Conservation (phyloP, 805 yeast species). For the Myxozyma neotropica region DNA sequence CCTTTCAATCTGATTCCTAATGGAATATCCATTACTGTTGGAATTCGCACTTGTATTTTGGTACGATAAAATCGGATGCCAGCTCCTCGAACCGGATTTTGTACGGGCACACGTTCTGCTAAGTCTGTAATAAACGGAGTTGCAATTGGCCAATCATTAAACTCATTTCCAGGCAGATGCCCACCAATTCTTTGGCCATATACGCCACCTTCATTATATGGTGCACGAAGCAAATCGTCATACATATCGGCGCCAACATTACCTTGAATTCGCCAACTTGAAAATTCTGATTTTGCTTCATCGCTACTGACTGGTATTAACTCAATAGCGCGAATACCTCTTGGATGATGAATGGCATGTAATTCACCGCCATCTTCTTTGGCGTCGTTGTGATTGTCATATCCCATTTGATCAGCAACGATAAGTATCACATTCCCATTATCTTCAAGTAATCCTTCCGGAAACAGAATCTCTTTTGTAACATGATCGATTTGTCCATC, state of each 20-base stretch:
- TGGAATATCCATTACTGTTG: constrained; percentile 21
- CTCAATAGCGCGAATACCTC: constrained; percentile 19
- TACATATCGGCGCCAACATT: constrained; percentile 23
- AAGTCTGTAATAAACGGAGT: constrained; percentile 4
- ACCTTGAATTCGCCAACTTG: constrained; percentile 25
- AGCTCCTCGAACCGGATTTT: constrained; percentile 5
- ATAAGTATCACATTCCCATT: constrained; percentile 17
- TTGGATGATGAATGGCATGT: constrained; percentile 19
- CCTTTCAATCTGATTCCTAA: constrained; percentile 18
- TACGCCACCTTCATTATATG: constrained; percentile 25
- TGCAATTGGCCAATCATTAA: constrained; percentile 5
- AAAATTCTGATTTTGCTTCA: constrained; percentile 9
- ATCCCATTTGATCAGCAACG: constrained; percentile 26
- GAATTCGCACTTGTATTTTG: constrained; percentile 9
- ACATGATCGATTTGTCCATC: constrained; percentile 1
- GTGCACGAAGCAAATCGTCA: constrained; percentile 29
- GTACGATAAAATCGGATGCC: constrained; percentile 21
- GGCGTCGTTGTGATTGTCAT: constrained; percentile 14
- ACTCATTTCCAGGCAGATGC: constrained; percentile 15
- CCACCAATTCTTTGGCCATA: constrained; percentile 29
- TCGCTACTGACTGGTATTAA: not conserved
- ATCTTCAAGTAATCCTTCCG: not conserved
- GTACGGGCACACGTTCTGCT: not conserved
- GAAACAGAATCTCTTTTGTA: not conserved
- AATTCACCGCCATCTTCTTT: constrained; percentile 10